These are phyloP conservation scores for Colletotrichum sublineola DNA, from an alignment of 2,329 filamentous ascomycete genomes.

Conservation along the genomic window DNA sequence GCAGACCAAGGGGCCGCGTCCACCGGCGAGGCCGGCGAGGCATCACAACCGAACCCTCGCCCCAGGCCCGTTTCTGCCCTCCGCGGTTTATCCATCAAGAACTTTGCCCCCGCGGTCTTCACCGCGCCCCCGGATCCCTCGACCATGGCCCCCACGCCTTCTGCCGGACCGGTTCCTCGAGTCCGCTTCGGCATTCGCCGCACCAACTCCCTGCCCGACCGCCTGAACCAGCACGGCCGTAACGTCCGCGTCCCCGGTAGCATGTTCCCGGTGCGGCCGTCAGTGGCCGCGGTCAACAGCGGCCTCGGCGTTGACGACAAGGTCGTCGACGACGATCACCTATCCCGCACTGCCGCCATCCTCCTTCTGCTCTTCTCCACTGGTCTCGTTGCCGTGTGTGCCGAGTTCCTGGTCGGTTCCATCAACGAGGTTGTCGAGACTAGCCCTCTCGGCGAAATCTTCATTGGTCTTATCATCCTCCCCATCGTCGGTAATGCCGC, in stretches of 20 bases:
- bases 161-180: slow-evolving; percentile 64
- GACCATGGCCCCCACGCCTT: slow-evolving; percentile 7
- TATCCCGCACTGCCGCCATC: slow-evolving; percentile 69
- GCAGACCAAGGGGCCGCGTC: slow-evolving; percentile 54
- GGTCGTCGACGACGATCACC: slow-evolving; percentile 56
- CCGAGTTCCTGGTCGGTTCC: slow-evolving; percentile 77
- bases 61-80: slow-evolving; percentile 66
- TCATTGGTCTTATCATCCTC: slow-evolving; percentile 79
- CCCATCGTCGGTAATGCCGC: slow-evolving; percentile 81
- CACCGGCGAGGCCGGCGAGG: slow-evolving; percentile 48
- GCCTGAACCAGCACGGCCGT: slow-evolving; percentile 62
- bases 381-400: slow-evolving; percentile 75
- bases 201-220: slow-evolving; percentile 80
- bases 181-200: slow-evolving; percentile 76
- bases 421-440: slow-evolving; percentile 73
- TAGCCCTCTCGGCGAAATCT: slow-evolving; percentile 72
- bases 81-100: slow-evolving; percentile 74
- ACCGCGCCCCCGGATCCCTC: slow-evolving; percentile 48
- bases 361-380: slow-evolving; percentile 75
- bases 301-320: slow-evolving; percentile 47
- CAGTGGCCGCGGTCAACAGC: slow-evolving; percentile 51
- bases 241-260: slow-evolving; percentile 62
- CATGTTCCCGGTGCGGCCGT: slow-evolving; percentile 64
- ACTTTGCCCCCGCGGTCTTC: slow-evolving; percentile 80
- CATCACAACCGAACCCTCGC: slow-evolving; percentile 44